Conservation (phyloP, 768 basidiomycete genomes). For the Favolaschia claudopus region DNA sequence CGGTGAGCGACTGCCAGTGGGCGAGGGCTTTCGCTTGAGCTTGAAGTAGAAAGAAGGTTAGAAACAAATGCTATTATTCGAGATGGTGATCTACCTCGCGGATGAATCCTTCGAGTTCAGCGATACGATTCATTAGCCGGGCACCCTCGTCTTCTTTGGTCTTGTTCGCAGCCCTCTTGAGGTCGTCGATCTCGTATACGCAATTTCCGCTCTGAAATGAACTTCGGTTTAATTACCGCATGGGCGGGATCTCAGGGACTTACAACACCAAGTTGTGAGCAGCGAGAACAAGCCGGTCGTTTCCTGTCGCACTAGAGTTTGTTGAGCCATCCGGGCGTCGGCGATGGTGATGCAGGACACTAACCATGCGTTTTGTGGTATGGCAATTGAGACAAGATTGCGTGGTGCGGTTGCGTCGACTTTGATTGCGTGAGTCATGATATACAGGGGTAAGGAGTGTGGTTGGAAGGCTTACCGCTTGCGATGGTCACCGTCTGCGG, state of each 20-base stretch:
- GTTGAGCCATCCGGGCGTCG: not conserved
- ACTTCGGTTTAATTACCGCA: not conserved
- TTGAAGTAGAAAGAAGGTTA: conserved; percentile 3
- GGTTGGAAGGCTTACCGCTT: conserved; percentile 5
- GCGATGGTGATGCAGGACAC: not conserved
- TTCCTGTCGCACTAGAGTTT: conserved; percentile 13
- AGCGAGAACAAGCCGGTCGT: conserved; percentile 18
- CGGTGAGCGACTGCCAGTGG: too few species aligned
- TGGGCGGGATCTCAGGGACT: not conserved
- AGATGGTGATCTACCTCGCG: conserved; percentile 10
- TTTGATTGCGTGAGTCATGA: not conserved
- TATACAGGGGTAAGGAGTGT: too few species aligned
- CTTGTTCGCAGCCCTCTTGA: conserved; percentile 8
- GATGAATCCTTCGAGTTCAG: conserved; percentile 24
- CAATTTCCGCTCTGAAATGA: conserved; percentile 10
- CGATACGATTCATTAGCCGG: conserved; percentile 19
- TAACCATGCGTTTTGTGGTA: conserved; percentile 21
- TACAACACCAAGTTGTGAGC: conserved; percentile 21
- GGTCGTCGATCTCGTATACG: conserved; percentile 20
- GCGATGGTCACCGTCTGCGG: conserved; percentile 16
- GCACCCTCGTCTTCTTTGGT: not conserved
- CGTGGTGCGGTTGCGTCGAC: conserved; percentile 22
- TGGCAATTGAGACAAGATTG: conserved; percentile 24
- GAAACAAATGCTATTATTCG: not conserved
- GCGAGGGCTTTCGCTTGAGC: conserved; percentile 5